A percentile compares a stretch with the other conserved stretches of the same genome.
Conservation (phyloP, 352 stramenopile species). For the Pythium myriotylum region DNA sequence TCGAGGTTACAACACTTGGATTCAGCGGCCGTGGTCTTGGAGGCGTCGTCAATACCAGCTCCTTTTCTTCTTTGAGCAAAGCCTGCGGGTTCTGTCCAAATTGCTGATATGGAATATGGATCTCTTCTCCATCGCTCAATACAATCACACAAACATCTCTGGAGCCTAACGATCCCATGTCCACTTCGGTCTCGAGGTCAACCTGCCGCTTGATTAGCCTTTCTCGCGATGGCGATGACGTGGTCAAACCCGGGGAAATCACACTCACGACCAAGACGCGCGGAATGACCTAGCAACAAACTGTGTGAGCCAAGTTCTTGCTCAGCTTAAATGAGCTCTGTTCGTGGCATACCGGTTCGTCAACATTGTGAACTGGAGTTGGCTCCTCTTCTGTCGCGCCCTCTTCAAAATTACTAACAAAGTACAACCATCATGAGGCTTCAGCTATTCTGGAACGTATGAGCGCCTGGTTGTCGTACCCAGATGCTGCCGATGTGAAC, state of each 20-base stretch:
- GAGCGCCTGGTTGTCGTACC: conserved; percentile 29
- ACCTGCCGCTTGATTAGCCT: conserved; percentile 68
- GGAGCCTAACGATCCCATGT: conserved; percentile 50
- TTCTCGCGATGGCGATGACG: conserved; percentile 33
- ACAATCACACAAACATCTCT: conserved; percentile 72
- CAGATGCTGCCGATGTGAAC: conserved; percentile 68
- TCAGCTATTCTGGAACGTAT: too few species aligned
- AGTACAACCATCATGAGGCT: not conserved
- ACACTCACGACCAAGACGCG: conserved; percentile 61
- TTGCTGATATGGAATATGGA: conserved; percentile 57
- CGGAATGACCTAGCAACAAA: conserved; percentile 9
- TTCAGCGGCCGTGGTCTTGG: conserved; percentile 46
- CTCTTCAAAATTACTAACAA: conserved; percentile 28
- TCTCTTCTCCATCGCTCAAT: conserved; percentile 74
- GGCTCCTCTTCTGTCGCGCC: conserved; percentile 14
- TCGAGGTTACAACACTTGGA: conserved; percentile 56
- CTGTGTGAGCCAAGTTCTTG: too few species aligned
- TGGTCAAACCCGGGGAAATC: conserved; percentile 25
- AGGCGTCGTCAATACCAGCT: conserved; percentile 59
- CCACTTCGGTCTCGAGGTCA: conserved; percentile 51
- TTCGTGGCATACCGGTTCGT: conserved; percentile 18
- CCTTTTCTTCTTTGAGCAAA: conserved; percentile 49
- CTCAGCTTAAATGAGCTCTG: too few species aligned
- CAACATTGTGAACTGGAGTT: not conserved
- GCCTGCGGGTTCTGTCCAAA: conserved; percentile 42